Evolutionary conservation across 2,329 filamentous ascomycete species (phyloP), one percentile per base, ranked within the genome.

Genomic region (Xylariaceae sp.): DNA sequence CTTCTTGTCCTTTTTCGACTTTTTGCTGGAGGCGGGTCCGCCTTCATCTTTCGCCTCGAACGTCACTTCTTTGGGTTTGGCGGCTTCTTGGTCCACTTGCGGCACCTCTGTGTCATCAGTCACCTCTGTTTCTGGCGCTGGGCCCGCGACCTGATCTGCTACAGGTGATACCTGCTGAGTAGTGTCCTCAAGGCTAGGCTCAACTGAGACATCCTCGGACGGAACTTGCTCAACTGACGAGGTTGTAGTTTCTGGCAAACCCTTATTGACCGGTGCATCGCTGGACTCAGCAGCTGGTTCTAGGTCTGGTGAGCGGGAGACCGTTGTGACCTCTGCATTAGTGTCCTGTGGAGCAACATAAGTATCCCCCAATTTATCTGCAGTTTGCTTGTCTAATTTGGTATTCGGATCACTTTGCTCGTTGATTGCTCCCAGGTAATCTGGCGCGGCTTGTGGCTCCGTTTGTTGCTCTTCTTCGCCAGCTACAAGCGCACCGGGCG

Each of bases 1-100:
- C 64, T 69, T 70, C 59, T 69, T 69, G 50, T 65, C 59, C 53
- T 73, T 72, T 58, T 72, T 71, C 30, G 60, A 58, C 47, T 58
- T 70, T 54, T 70, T 71, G 44, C 56, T 60, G 22, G 48, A 51
- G 32, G 40, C 30, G 30, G 53, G 48, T n/a, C 56, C 53, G 40
- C 39, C 40, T 47, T 53, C 50, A 40, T 55, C 43, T 50, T 61
- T 56, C 41, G 54, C 47, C 44, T 50, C 41, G 10, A 51, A 44
- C 42, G 42, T 10, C 33, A 52, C 35, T 31, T 57, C 45, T 49
- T 58, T 51, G 33, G 46, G 38, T 27, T 58, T 53, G 31, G 45
- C 44, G 39, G 51, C 17, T 33, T 50, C 39, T n/a, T 47, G 41
- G 35, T 55, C 35, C 22, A 39, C 19, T 39, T 42, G 30, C 45